phyloP scores from a whole-genome alignment of 805 yeast species.

The Saccharomyces mikatae region DNA sequence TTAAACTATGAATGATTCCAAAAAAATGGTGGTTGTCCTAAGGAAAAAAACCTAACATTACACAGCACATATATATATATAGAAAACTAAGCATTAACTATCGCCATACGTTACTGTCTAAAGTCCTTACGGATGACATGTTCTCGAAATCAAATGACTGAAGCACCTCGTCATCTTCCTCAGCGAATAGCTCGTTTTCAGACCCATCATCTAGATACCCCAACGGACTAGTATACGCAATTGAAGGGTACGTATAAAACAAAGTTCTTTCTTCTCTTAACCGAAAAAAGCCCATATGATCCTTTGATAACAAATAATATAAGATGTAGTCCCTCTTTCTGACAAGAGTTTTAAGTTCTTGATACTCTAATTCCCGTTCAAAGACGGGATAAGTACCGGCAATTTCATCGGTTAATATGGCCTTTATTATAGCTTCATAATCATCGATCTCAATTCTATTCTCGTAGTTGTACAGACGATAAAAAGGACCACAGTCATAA shows the following conservation, averaged over 20 bases:
- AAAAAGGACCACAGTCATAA: slow-evolving; percentile 19
- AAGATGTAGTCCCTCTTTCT: slow-evolving; percentile 13
- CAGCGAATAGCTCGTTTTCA: background rate
- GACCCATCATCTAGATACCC: slow-evolving; percentile 2
- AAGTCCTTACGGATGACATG: background rate
- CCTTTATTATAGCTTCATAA: slow-evolving; percentile 12
- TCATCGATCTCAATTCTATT: slow-evolving; percentile 15
- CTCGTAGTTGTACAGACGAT: slow-evolving; percentile 15
- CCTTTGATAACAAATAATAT: slow-evolving; percentile 20
- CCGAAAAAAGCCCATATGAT: slow-evolving; percentile 20
- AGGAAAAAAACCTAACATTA: too few species aligned
- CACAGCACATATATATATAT: background rate
- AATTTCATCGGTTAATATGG: slow-evolving; percentile 14
- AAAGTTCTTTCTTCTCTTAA: slow-evolving; percentile 16
- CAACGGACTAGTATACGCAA: slow-evolving; percentile 10
- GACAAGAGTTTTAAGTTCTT: slow-evolving; percentile 10
- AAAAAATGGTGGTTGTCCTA: too few species aligned
- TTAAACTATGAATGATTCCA: background rate
- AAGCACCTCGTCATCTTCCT: background rate
- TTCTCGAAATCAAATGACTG: background rate
- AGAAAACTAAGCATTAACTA: background rate
- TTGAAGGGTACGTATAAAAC: slow-evolving; percentile 16
- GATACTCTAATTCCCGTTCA: slow-evolving; percentile 21
- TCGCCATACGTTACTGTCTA: background rate
- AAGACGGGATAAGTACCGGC: slow-evolving; percentile 12